These are phyloP conservation scores for Filobasidium floriforme DNA, from an alignment of 768 basidiomycete species.

Conservation along the genomic window DNA sequence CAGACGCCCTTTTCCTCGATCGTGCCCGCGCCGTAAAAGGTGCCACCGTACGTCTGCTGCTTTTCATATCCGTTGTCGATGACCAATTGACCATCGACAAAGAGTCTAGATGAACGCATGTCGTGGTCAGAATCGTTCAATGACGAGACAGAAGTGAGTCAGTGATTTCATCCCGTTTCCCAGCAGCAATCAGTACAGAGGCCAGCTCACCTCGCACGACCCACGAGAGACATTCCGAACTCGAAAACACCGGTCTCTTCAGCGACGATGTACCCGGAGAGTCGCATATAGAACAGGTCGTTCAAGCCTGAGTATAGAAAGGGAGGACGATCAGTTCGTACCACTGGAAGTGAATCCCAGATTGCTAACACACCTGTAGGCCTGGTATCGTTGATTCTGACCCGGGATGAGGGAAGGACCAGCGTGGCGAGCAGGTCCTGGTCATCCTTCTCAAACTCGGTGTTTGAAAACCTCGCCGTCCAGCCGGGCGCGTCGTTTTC, in stretches of 20 bases:
- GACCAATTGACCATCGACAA: conserved; percentile 30
- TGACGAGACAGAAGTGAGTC: too few relatives aligned
- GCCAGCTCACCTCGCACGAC: conserved; percentile 15
- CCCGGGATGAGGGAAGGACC: conserved; percentile 55
- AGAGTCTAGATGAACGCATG: conserved; percentile 28
- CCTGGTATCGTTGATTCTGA: conserved; percentile 61
- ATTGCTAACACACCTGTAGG: conserved; percentile 47
- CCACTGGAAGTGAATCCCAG: conserved; percentile 25
- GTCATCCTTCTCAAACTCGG: conserved; percentile 50
- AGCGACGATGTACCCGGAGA: conserved; percentile 30
- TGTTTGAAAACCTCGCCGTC: conserved; percentile 58
- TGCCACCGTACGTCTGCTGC: conserved; percentile 18
- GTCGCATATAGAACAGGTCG: conserved; percentile 52
- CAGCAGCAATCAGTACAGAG: too few relatives aligned
- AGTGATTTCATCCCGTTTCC: too few relatives aligned
- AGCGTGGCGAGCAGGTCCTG: conserved; percentile 50
- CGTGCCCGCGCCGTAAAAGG: conserved; percentile 47
- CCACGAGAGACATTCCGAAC: conserved; percentile 44
- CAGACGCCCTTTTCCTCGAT: conserved; percentile 57
- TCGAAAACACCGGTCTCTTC: conserved; percentile 49
- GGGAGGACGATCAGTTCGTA: conserved; percentile 43
- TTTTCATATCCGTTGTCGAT: conserved; percentile 37
- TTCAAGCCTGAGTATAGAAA: conserved; percentile 61
- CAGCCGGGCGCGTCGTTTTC: conserved; percentile 55
- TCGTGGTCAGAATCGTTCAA: conserved; percentile 41